Percentiles rank a stretch among this genome's conserved stretches.
Evolutionary conservation across 768 basidiomycete genomes (phyloP).

Genomic region (Suillus placidus): DNA sequence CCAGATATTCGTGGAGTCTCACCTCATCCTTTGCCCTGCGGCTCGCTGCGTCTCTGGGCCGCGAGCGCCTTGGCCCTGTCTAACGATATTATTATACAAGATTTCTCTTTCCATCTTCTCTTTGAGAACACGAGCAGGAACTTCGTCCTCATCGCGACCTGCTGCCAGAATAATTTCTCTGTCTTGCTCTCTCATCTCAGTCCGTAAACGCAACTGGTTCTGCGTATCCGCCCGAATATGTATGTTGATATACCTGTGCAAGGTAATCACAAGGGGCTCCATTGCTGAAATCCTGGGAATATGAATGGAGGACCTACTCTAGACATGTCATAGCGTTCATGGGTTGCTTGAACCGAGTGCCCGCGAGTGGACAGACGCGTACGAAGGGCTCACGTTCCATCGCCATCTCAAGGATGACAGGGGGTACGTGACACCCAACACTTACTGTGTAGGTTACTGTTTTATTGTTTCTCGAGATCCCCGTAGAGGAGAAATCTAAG

Average conservation of each 20-base stretch:
- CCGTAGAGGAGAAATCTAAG: background rate
- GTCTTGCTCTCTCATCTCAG: conserved; percentile 22
- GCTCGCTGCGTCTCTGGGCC: background rate
- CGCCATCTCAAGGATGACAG: background rate
- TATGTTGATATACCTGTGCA: conserved; percentile 11
- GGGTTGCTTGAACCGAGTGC: background rate
- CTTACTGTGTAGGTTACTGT: background rate
- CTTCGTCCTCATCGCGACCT: background rate
- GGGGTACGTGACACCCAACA: background rate
- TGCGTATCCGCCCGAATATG: conserved; percentile 22
- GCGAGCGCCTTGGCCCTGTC: background rate
- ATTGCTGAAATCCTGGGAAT: background rate
- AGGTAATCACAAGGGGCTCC: background rate
- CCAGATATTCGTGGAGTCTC: background rate
- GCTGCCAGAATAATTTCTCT: conserved; percentile 13
- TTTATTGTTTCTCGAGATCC: background rate
- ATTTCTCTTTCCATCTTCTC: background rate
- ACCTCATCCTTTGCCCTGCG: background rate
- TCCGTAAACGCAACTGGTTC: conserved; percentile 18
- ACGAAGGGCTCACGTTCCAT: background rate
- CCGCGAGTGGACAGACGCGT: background rate
- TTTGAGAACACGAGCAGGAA: background rate
- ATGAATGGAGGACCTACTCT: background rate
- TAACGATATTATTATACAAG: background rate
- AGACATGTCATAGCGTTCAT: background rate